Percentiles rank a stretch among this genome's conserved stretches.
Conservation (phyloP, 2,329 filamentous ascomycete genomes). For the Didymella pinodella region DNA sequence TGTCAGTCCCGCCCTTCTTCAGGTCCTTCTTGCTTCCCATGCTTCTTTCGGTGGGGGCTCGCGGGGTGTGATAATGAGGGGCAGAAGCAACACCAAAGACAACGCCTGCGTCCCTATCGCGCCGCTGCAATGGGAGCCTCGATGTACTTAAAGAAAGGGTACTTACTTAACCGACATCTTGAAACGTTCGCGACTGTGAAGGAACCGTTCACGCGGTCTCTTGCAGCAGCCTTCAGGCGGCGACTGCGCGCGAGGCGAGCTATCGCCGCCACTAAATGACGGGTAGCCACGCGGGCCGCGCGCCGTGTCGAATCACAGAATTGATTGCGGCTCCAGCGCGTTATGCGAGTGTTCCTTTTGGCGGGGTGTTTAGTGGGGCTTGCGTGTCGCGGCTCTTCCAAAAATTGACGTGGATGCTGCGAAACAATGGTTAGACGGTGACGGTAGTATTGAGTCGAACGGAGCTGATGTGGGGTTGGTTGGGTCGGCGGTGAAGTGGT, state of each 20-base stretch:
- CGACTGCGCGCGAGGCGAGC: conserved; percentile 6
- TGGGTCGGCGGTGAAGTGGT: background rate
- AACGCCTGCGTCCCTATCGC: conserved; percentile 3
- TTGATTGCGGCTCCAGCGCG: conserved; percentile 27
- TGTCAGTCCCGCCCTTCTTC: conserved; percentile 44
- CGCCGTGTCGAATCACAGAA: conserved; percentile 33
- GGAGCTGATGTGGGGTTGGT: background rate
- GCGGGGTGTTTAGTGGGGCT: conserved; percentile 32
- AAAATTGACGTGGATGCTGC: conserved; percentile 8
- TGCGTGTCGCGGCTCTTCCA: conserved; percentile 30
- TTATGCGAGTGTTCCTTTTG: conserved; percentile 34
- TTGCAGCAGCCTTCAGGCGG: conserved; percentile 30
- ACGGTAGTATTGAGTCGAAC: background rate
- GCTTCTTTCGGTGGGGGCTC: conserved; percentile 11
- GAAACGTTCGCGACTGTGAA: conserved; percentile 32
- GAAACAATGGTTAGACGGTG: background rate
- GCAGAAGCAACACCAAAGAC: conserved; percentile 15
- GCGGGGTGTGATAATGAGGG: conserved; percentile 27
- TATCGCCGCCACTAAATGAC: background rate
- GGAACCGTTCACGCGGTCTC: conserved; percentile 30
- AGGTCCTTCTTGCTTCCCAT: conserved; percentile 35
- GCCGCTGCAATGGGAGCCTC: background rate
- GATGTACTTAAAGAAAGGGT: conserved; percentile 13
- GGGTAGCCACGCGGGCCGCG: conserved; percentile 18
- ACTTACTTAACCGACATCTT: conserved; percentile 54